Evolutionary conservation across 352 stramenopile genomes (phyloP), one percentile per base, ranked within the genome.

Genomic region (Chrysophaeum taylorii): DNA sequence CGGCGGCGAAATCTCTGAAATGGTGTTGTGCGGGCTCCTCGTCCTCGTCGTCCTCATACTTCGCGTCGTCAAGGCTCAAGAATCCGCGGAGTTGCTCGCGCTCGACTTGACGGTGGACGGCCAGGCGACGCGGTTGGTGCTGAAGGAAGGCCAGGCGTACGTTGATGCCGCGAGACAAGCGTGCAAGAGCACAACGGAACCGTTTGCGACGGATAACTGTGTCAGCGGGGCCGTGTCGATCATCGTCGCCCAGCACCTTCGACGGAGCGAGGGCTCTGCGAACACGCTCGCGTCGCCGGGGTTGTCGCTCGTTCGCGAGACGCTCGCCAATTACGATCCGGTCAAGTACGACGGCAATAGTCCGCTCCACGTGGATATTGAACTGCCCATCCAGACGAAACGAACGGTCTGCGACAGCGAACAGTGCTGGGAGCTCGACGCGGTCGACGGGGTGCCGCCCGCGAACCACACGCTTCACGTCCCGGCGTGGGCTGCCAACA

Each of bases 381-480:
- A 66, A 23, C 36, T 66, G 21, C 57, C 57, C 9, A 43, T 66
- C 9, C 57, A 43, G 9, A 45, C 36, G 36, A 42, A 45, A 36
- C 57, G 57, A 16, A 66, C 57, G 33, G 21, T 66, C 57, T 66
- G 57, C 57, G 57, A 66, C 35, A n/a, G 29, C 18, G 31, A 15
- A 15, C 41, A 45, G 57, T 66, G 57, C 57, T 66, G 31, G 33
- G 57, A 66, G 57, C 35, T 66, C 33, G 57, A n/a, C 21, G 57
- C 15, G 18, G 57, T 27, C 57, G 57, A 66, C 57, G 57, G 57
- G 33, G 16, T 66, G 21, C 33, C 31, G 2, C 2, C 31, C 5
- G 16, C 31, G 57, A 66, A 66, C 57, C 57, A 66, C 57, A 66
- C 57, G 31, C 57, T 66, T 23, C 57, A 66, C 18, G 57, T 66